Evolutionary conservation across 2,329 filamentous ascomycete species (phyloP), one percentile per base, ranked within the genome.

Genomic region (Orbilia brochopaga): DNA sequence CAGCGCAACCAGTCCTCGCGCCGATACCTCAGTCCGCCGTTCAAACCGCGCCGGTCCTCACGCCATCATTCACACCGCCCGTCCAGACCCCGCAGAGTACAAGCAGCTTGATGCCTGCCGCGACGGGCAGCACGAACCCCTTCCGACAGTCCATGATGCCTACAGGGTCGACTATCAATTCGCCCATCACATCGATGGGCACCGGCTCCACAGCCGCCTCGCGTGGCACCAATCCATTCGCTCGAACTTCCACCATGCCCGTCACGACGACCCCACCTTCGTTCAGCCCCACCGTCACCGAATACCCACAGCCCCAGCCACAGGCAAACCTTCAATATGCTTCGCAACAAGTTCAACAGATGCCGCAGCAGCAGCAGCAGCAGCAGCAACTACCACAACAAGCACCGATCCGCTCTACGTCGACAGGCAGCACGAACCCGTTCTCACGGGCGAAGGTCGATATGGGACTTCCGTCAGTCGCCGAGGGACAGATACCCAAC

Each of bases 91-190:
- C 79, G 74, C 76, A 76, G 63, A 76, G 79, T 74, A 60, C 79
- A 73, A 75, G 80, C 76, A 55, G 59, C 35, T 44, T 70, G 56
- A 77, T 83, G 73, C 80, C 82, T 79, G 77, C 82, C 79, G 23
- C 83, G 83, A 67, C 84, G 83, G 78, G 85, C 87, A 76, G 83
- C 21, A 96, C 92, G 6, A 99, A 99, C 78, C 94, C 94, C 0
- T 99, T 99, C 85, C 86, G 94, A 46, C 89, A 92, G 78, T 97
- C 93, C 0, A 93, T 93, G 87, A 83, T 96, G 81, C 73, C 46
- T 37, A 69, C 62, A 30, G 69, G 56, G 60, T 73, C 50, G 35
- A 65, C 58, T 23, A 40, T 59, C 52, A 54, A 80, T 82, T 23
- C 78, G 80, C 67, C 67, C 74, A 76, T 64, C 78, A 78, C 69